Conservation (phyloP, 2,329 filamentous ascomycete species). For the Paraconiothyrium brasiliense region DNA sequence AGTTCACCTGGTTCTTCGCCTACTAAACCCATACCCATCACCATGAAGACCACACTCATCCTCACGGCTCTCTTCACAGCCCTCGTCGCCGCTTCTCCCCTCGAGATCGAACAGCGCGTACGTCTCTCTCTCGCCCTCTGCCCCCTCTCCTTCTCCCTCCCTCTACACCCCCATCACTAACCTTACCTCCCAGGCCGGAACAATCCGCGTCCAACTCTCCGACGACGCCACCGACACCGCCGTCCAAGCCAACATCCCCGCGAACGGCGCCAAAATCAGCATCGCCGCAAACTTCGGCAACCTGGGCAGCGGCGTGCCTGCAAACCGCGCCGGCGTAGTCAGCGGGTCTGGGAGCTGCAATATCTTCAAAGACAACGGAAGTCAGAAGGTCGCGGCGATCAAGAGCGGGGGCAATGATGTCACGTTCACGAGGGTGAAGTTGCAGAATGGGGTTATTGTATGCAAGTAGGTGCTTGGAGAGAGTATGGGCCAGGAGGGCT, state of each 20-base stretch:
- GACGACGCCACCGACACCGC: constrained; percentile 25
- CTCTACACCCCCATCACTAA: not conserved
- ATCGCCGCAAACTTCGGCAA: constrained; percentile 17
- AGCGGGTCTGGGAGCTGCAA: constrained; percentile 18
- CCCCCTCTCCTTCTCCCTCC: not conserved
- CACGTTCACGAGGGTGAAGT: constrained; percentile 12
- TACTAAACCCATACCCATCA: not conserved
- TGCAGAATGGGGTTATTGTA: constrained; percentile 25
- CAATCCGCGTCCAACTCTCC: constrained; percentile 26
- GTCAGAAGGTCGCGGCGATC: constrained; percentile 20
- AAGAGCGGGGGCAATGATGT: constrained; percentile 15
- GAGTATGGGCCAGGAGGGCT: not conserved
- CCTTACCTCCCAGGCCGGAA: not conserved
- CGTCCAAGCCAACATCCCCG: constrained; percentile 22
- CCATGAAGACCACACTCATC: constrained; percentile 26
- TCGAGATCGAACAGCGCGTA: constrained; percentile 7
- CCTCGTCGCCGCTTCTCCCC: constrained; percentile 20
- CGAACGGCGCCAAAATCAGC: constrained; percentile 13
- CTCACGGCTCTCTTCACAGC: constrained; percentile 24
- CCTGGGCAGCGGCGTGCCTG: constrained; percentile 15
- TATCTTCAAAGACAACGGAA: constrained; percentile 22
- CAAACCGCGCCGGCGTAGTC: constrained; percentile 22
- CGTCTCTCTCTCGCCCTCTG: not conserved
- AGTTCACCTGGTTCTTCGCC: not conserved
- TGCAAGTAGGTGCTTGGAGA: constrained; percentile 12